A percentile compares a stretch with the other conserved stretches of the same genome.
Conservation (phyloP, 2,329 filamentous ascomycete genomes). For the Verticillium albo-atrum region DNA sequence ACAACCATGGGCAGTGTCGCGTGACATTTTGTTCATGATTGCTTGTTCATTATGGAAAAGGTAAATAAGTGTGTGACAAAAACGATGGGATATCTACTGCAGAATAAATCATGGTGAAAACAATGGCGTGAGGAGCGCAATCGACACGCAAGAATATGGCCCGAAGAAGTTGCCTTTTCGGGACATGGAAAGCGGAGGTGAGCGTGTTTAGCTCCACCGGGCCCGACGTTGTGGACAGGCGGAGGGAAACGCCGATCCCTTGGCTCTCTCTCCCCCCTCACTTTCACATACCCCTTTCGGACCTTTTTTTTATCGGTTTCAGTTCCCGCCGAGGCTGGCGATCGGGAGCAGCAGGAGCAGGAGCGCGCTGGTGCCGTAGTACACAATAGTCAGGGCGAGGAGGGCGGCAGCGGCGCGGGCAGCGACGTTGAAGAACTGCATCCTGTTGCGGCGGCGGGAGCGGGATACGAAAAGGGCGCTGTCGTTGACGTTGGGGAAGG, state of each 20-base stretch:
- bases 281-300: neutral
- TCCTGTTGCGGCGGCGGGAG: neutral
- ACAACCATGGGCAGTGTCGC: too few species aligned
- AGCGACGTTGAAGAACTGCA: neutral
- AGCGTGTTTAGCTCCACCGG: neutral
- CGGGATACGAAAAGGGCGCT: neutral
- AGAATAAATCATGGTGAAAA: neutral
- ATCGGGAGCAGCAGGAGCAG: neutral
- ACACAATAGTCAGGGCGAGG: neutral
- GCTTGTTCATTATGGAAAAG: too few species aligned
- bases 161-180: neutral
- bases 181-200: neutral
- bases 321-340: neutral
- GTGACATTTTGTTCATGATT: too few species aligned
- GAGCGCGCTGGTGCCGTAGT: neutral
- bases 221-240: neutral
- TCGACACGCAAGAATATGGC: neutral
- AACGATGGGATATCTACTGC: neutral
- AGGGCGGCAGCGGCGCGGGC: neutral
- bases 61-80: too few species aligned
- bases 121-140: neutral
- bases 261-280: neutral
- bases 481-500: constrained; percentile 30
- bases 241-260: neutral
- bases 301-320: too few species aligned